phyloP scores from a whole-genome alignment of 2,329 filamentous ascomycete species.

The Lomentospora prolificans region DNA sequence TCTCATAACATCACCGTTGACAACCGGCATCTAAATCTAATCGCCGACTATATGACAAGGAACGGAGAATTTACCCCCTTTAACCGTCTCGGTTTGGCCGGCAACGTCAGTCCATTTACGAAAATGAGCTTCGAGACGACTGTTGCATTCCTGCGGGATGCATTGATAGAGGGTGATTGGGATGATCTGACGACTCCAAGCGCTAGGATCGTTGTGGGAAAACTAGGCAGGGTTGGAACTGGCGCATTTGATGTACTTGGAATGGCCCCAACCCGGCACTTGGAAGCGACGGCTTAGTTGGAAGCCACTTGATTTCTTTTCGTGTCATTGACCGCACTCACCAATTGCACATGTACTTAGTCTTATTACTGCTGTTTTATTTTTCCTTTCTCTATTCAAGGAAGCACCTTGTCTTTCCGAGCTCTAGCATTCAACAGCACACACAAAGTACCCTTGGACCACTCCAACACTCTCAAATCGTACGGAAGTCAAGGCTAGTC shows the following conservation, averaged over 20 bases:
- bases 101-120: slow-evolving; percentile 82
- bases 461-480: too few species aligned
- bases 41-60: slow-evolving; percentile 97
- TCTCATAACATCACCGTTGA: slow-evolving; percentile 91
- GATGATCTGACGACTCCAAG: slow-evolving; percentile 82
- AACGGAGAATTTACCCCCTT: slow-evolving; percentile 84
- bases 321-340: too few species aligned
- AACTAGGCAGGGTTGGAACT: slow-evolving; percentile 74
- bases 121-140: slow-evolving; percentile 99
- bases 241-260: slow-evolving; percentile 84
- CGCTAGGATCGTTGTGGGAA: slow-evolving; percentile 79
- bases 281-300: slow-evolving; percentile 17
- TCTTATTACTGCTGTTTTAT: too few species aligned
- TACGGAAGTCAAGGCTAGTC: too few species aligned
- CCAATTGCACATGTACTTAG: too few species aligned
- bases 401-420: too few species aligned
- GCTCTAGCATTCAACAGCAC: too few species aligned
- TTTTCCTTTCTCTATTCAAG: too few species aligned
- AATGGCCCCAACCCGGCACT: slow-evolving; percentile 42
- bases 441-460: too few species aligned
- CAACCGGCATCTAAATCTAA: slow-evolving; percentile 84
- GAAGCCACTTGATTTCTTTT: not conserved
- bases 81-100: slow-evolving; percentile 78
- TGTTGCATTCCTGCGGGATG: slow-evolving; percentile 84
- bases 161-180: slow-evolving; percentile 80